phyloP scores from a whole-genome alignment of 2,329 filamentous ascomycete species.

The Trichoderma guizhouense region DNA sequence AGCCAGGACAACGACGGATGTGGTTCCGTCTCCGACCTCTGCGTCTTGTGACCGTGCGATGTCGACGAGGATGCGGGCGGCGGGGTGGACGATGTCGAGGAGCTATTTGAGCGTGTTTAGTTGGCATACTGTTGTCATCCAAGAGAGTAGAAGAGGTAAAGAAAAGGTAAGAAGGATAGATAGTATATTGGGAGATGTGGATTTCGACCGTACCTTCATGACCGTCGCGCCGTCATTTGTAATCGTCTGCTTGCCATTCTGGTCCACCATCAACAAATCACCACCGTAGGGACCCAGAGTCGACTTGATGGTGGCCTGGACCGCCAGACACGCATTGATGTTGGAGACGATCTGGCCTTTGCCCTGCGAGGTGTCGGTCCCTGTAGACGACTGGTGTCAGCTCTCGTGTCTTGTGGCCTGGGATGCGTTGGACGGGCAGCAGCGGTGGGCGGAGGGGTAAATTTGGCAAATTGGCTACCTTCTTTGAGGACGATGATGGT shows the following conservation, averaged over 20 bases:
- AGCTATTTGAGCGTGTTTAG: constrained; percentile 52
- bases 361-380: constrained; percentile 95
- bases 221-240: constrained; percentile 99
- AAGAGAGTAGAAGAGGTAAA: not conserved
- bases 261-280: constrained; percentile 91
- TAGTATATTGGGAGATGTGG: not conserved
- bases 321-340: constrained; percentile 95
- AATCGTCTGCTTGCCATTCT: constrained; percentile 93
- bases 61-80: constrained; percentile 93
- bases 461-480: constrained; percentile 58
- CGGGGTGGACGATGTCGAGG: constrained; percentile 96
- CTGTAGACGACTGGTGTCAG: constrained; percentile 43
- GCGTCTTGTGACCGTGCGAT: constrained; percentile 98
- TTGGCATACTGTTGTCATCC: not conserved
- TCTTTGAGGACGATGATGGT: constrained; percentile 98
- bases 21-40: constrained; percentile 97
- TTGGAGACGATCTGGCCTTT: constrained; percentile 96
- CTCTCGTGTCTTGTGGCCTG: not conserved
- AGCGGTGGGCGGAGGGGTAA: constrained; percentile 37
- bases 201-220: constrained; percentile 71
- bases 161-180: not conserved
- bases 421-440: constrained; percentile 15
- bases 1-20: constrained; percentile 94
- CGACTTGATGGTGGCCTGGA: constrained; percentile 92
- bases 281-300: constrained; percentile 96